phyloP scores from a whole-genome alignment of 805 yeast species.

The Saccharomycodes ludwigii region DNA sequence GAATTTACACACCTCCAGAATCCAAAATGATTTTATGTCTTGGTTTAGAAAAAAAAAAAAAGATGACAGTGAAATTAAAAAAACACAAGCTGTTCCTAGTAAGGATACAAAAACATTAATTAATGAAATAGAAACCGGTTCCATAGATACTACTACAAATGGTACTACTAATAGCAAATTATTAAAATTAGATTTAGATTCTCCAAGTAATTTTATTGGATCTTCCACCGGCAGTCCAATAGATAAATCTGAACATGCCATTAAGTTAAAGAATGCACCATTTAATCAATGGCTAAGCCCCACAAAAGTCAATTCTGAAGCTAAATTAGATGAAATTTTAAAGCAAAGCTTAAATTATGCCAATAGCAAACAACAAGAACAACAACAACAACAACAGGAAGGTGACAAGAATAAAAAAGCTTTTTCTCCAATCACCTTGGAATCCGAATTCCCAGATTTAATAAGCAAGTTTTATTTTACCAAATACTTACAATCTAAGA shows the following conservation, averaged over 20 bases:
- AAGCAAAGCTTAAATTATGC: no score
- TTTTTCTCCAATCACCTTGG: no score
- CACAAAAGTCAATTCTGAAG: slow-evolving; percentile 15
- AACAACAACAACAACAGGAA: no score
- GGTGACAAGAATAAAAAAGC: no score
- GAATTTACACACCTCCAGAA: slow-evolving; percentile 16
- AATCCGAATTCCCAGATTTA: slow-evolving; percentile 21
- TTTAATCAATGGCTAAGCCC: slow-evolving; percentile 25
- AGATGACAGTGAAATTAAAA: slow-evolving; percentile 12
- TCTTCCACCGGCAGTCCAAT: slow-evolving; percentile 13
- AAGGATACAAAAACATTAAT: slow-evolving; percentile 23
- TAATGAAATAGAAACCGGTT: slow-evolving; percentile 25
- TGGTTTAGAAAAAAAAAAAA: slow-evolving; percentile 27
- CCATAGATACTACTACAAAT: slow-evolving; percentile 9
- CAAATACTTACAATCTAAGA: slow-evolving; percentile 22
- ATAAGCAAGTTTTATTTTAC: slow-evolving; percentile 25
- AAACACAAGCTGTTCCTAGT: slow-evolving; percentile 3
- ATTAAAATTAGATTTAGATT: slow-evolving; percentile 17
- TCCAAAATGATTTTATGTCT: slow-evolving; percentile 23
- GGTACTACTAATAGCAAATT: slow-evolving; percentile 4
- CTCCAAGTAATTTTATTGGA: slow-evolving; percentile 21
- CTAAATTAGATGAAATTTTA: slow-evolving; percentile 17
- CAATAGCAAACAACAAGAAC: no score
- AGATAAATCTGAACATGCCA: slow-evolving; percentile 6
- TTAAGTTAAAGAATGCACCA: slow-evolving; percentile 13